These are phyloP conservation scores for Akebia trifoliata DNA, from an alignment of 164 flowering plant species.

Conservation along the genomic window DNA sequence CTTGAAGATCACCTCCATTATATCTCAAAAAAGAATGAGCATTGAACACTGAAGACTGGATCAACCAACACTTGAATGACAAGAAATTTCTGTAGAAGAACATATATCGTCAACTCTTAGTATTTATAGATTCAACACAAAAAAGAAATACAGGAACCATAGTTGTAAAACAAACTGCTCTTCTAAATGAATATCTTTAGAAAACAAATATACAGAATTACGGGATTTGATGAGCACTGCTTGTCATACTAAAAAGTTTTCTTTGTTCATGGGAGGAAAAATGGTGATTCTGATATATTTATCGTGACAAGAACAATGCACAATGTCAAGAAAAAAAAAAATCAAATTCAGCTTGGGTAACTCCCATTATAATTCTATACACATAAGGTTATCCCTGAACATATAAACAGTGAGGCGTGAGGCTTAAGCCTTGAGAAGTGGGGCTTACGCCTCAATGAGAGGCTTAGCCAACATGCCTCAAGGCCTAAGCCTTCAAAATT, in stretches of 20 bases:
- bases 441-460: no score
- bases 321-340: neutral
- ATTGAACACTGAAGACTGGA: slow-evolving; percentile 18
- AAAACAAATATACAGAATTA: neutral
- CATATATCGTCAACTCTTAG: neutral
- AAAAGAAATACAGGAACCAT: neutral
- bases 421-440: no score
- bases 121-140: neutral
- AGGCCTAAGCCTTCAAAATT: no score
- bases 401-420: no score
- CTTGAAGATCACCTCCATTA: slow-evolving; percentile 24
- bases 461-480: no score
- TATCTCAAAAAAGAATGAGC: neutral
- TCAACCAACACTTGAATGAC: slow-evolving; percentile 24
- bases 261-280: no score
- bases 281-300: neutral
- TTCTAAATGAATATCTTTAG: neutral
- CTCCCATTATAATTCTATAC: no score
- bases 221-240: neutral
- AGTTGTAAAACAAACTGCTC: neutral
- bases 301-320: neutral
- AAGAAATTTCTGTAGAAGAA: slow-evolving; percentile 36
- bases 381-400: no score
- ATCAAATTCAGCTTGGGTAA: no score
- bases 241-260: neutral